phyloP scores from a whole-genome alignment of 225 moss, liverwort and hornwort genomes.

The Polytrichum commune region DNA sequence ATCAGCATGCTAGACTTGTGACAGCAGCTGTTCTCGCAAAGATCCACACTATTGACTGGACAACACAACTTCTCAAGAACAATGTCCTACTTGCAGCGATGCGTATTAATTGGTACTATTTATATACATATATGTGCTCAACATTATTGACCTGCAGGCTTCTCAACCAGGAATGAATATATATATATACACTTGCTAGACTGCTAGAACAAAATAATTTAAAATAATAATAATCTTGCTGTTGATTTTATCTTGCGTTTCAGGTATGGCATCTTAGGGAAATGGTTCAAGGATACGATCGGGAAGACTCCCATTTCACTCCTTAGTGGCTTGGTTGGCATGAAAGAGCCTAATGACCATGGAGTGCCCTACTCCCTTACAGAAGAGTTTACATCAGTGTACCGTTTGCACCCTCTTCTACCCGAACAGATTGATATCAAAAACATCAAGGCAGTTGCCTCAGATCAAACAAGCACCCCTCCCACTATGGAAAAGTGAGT shows the following conservation, averaged over 20 bases:
- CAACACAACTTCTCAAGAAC: slow-evolving; percentile 61
- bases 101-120: slow-evolving; percentile 55
- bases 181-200: no score
- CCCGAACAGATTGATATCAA: slow-evolving; percentile 58
- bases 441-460: slow-evolving; percentile 22
- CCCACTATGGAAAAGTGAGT: slow-evolving; percentile 29
- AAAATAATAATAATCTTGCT: no score
- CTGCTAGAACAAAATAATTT: no score
- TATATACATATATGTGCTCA: no score
- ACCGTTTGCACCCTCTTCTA: slow-evolving; percentile 66
- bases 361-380: slow-evolving; percentile 69
- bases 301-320: slow-evolving; percentile 27
- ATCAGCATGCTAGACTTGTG: slow-evolving; percentile 26
- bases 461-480: slow-evolving; percentile 21
- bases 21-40: slow-evolving; percentile 60
- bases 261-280: slow-evolving; percentile 67
- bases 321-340: slow-evolving; percentile 59
- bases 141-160: no score
- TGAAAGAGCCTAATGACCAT: slow-evolving; percentile 42
- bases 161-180: no score
- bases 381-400: slow-evolving; percentile 69
- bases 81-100: slow-evolving; percentile 45
- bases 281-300: slow-evolving; percentile 47
- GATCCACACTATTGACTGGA: slow-evolving; percentile 82
- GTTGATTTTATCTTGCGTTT: not conserved